Percentiles rank a stretch among this genome's conserved stretches.
phyloP scores from a whole-genome alignment of 2,329 filamentous ascomycete genomes.

The Alternaria ethzedia region DNA sequence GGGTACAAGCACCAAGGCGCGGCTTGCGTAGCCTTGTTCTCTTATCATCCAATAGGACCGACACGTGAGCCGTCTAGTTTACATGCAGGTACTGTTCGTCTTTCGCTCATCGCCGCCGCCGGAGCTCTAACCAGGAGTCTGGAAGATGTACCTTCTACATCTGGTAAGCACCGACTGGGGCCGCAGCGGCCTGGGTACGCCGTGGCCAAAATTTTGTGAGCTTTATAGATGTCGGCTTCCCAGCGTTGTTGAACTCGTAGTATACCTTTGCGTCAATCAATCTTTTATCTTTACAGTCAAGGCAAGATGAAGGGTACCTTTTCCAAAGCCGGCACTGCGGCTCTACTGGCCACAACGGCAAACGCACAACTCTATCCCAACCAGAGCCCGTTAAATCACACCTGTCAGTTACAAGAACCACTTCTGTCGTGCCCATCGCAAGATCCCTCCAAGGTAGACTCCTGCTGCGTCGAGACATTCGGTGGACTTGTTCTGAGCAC shows the following conservation, averaged over 20 bases:
- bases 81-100: constrained; percentile 35
- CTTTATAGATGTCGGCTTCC: not conserved
- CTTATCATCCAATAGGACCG: constrained; percentile 35
- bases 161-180: constrained; percentile 32
- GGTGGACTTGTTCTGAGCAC: constrained; percentile 68
- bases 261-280: constrained; percentile 1
- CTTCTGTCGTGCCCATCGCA: constrained; percentile 44
- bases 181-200: not conserved
- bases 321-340: constrained; percentile 20
- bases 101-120: constrained; percentile 29
- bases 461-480: constrained; percentile 70
- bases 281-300: not conserved
- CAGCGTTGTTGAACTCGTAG: not conserved
- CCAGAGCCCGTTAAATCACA: constrained; percentile 62
- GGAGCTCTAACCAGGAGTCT: constrained; percentile 10
- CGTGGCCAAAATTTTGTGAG: constrained; percentile 14
- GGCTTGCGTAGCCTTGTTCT: constrained; percentile 30
- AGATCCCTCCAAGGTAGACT: constrained; percentile 55
- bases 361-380: constrained; percentile 53
- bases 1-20: constrained; percentile 22
- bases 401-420: constrained; percentile 56
- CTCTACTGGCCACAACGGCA: constrained; percentile 27
- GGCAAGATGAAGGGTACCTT: constrained; percentile 30
- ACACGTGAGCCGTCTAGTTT: constrained; percentile 38
- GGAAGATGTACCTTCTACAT: constrained; percentile 37